Evolutionary conservation across 202 grass and related monocot species (phyloP), one percentile per base, ranked within the genome.

Genomic region (Cymbopogon flexuosus): DNA sequence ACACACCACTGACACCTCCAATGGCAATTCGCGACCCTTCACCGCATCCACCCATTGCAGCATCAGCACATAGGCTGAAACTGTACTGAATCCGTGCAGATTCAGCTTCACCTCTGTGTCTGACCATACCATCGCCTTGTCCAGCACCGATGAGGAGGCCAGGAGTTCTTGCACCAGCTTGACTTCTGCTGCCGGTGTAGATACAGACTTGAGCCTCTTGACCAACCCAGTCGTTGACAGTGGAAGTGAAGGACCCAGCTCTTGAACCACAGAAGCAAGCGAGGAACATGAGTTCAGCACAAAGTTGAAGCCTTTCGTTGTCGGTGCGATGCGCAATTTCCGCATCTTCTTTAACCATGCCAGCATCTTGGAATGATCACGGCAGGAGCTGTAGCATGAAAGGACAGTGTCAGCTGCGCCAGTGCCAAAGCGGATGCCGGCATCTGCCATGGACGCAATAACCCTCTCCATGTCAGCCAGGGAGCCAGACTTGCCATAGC

Each of bases 61-160:
- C 77, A 98, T 84, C 70, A 95, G 52, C 21, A 98, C 84, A 84
- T 89, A 95, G 3, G 90, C 84, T 58, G 95, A 77, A 62, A 83
- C 72, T 35, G 72, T 77, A 70, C 76, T 89, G 49, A 93, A 98
- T 1, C 95, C 92, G 46, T 95, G 95, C 21, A 98, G 88, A 39
- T 98, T 93, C 81, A 98, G 82, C 85, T 98, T 98, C 36, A 88
- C 87, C 61, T 90, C 90, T 3, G 84, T 72, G 33, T 89, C 78
- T 2, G 86, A 91, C 95, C 92, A 98, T 22, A 84, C 23, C 76
- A 88, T 83, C 5, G 82, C 89, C 70, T 89, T 89, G 24, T 56
- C 52, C 45, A 94, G 40, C 62, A 91, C 70, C 0, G 86, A 88
- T 0, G 92, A 93, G 12, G 87, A 82, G 0, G 15, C n/a, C 43